phyloP scores from a whole-genome alignment of 352 stramenopile species.

The Discostella stelligera region DNA sequence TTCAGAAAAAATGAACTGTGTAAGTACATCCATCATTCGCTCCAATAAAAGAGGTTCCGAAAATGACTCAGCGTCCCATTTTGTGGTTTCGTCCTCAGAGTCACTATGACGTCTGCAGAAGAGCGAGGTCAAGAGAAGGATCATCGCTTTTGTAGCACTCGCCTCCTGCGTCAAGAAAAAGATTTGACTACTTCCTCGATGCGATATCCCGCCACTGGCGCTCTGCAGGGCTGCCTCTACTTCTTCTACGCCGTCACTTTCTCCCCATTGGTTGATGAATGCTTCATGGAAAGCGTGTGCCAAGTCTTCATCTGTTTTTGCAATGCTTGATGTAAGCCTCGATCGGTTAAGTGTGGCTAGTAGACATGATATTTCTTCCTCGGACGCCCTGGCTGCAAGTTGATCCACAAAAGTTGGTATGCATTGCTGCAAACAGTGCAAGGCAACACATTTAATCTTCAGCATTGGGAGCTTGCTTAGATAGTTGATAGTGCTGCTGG shows the following conservation, averaged over 20 bases:
- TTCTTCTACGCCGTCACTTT: constrained; percentile 69
- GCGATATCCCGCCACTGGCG: constrained; percentile 50
- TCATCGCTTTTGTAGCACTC: constrained; percentile 66
- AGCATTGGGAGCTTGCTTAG: constrained; percentile 58
- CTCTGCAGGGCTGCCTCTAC: constrained; percentile 65
- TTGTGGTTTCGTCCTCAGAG: constrained; percentile 18
- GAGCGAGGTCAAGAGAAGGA: constrained; percentile 69
- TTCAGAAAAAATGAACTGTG: constrained; percentile 76
- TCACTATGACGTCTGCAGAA: constrained; percentile 39
- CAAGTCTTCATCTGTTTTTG: constrained; percentile 67
- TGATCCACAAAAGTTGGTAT: constrained; percentile 49
- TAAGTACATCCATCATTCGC: constrained; percentile 68
- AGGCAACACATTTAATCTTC: constrained; percentile 74
- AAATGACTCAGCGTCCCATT: constrained; percentile 67
- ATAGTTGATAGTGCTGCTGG: constrained; percentile 23
- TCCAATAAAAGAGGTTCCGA: constrained; percentile 68
- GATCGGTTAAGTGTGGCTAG: constrained; percentile 60
- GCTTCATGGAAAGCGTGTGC: constrained; percentile 78
- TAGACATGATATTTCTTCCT: constrained; percentile 53
- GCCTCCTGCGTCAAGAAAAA: constrained; percentile 84
- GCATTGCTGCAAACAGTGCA: constrained; percentile 71
- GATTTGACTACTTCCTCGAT: constrained; percentile 75
- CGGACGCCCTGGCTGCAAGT: constrained; percentile 37
- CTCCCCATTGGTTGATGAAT: constrained; percentile 69
- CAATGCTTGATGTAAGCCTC: constrained; percentile 49